Evolutionary conservation across 2,329 filamentous ascomycete species (phyloP), one percentile per base, ranked within the genome.

Genomic region (Grosmannia clavigera): DNA sequence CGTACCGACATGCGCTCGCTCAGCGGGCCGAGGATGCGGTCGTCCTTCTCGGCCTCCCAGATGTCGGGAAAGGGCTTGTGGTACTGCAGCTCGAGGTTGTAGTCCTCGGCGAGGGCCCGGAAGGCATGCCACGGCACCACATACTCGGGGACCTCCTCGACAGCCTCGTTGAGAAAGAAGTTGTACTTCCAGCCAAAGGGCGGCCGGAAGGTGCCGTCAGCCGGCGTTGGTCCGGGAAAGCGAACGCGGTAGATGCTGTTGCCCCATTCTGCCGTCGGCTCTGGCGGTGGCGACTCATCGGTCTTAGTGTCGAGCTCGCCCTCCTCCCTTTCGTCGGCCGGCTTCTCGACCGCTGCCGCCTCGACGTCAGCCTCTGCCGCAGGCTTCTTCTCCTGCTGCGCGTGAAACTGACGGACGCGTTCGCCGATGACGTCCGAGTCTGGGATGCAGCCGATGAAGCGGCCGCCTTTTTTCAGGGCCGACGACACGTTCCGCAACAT

Each of bases 71-170:
- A 99, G 0, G 87, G 82, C 72, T 92, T 92, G 68, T 95, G 88
- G 69, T 96, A 99, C 73, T 96, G 88, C 67, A 97, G 75, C 72
- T 99, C 94, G 7, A 99, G 82, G 67, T 96, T 96, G 78, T 92
- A 99, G 70, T 97, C 92, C 70, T 96, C 92, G 22, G 94, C 94
- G 67, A 97, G 77, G 31, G 90, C 92, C 74, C 94, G 89, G 76
- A 99, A 97, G 1, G 91, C 92, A 71, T 96, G 92, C 92, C 94
- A 99, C 0, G 94, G 94, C 1, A 99, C 94, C 1, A 99, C 92
- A 70, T 96, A 99, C 75, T 99, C 94, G 2, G 94, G 92, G 9
- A 96, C 90, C 69, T 92, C 89, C 71, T 97, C 92, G 25, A 99
- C 94, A 0, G 94, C 94, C 74, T 99, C 94, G 68, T 94, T 86